phyloP scores from a whole-genome alignment of 73 alveolate species.

The Symbiodinium pilosum region DNA sequence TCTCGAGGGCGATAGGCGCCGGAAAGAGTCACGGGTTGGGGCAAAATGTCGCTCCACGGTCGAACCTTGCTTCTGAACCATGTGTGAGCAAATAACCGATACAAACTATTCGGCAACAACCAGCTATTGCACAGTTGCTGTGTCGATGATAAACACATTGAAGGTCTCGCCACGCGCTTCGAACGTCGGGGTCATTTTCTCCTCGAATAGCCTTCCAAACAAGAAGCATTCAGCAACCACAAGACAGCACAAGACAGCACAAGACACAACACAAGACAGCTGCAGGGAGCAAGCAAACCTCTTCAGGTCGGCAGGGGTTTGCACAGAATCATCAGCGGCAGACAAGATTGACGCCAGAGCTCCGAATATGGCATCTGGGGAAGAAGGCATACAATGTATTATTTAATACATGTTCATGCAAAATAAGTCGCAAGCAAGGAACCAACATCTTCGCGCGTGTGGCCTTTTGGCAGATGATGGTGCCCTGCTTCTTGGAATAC shows the following conservation, averaged over 20 bases:
- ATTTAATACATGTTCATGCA: neutral
- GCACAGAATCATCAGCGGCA: neutral
- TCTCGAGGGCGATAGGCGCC: neutral
- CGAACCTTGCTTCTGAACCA: constrained; percentile 4
- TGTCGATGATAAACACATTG: neutral
- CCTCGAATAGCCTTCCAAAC: neutral
- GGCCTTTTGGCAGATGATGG: constrained; percentile 13
- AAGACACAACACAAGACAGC: too few relatives aligned
- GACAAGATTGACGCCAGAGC: neutral
- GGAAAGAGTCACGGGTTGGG: neutral
- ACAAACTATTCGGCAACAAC: too few relatives aligned
- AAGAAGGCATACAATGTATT: neutral
- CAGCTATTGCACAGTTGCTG: neutral
- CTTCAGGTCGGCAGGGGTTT: neutral
- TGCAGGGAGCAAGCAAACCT: too few relatives aligned
- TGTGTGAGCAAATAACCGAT: too few relatives aligned
- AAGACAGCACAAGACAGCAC: neutral
- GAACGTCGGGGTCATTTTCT: neutral
- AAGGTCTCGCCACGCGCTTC: neutral
- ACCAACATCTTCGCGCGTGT: constrained; percentile 25
- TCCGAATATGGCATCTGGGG: neutral
- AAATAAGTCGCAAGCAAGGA: neutral
- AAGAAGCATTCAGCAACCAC: neutral
- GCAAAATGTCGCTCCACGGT: neutral
- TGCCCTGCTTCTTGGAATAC: neutral